Base-by-base conservation (phyloP, 306 rosid species). In the Bauhinia variegata region DNA sequence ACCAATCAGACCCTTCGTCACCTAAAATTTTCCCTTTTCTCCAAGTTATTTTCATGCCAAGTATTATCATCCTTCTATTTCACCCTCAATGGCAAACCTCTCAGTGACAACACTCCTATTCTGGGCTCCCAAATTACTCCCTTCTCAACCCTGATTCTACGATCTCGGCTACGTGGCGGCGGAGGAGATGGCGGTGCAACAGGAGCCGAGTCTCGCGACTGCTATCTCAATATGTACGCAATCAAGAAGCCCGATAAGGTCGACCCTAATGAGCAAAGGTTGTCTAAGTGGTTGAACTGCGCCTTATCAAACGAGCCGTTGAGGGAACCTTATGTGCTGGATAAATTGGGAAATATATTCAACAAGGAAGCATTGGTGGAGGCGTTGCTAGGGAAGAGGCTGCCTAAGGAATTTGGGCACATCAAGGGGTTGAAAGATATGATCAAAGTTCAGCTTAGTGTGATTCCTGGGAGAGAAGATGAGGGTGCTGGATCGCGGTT, bases 151-250 rank as follows among this genome's bases (percentile, higher is more conserved):
- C 83, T 93, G 36, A 43, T 79, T 42, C 71, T 93, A 6, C 87
- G 83, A 4, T 8, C 73, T 18, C 84, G 99, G 31, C 60, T 82
- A 41, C 78, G 11, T 15, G 99, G 97, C 2, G 97, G 97, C 0
- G 98, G 97, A 0, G 98, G 97, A 9, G 97, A 90, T 52, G 96
- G 97, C 41, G 99, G 99, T 0, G 95, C 99, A 1, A 93, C 99
- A 0, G 95, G 99, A 0, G 99, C 99, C 0, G 97, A 93, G 81
- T 93, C 99, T 0, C 96, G 99, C 32, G 99, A 93, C 49, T 93
- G 99, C 54, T 93, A 93, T 60, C 95, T 93, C 57, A 86, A 90
- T 5, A 93, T 93, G 99, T 93, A 90, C 70, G 88, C 95, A 0
- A 97, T 54, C 47, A 91, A 88, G 81, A 93, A 93, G 72, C 99